Conservation (phyloP, 768 basidiomycete genomes). For the Amanita subjunquillea region DNA sequence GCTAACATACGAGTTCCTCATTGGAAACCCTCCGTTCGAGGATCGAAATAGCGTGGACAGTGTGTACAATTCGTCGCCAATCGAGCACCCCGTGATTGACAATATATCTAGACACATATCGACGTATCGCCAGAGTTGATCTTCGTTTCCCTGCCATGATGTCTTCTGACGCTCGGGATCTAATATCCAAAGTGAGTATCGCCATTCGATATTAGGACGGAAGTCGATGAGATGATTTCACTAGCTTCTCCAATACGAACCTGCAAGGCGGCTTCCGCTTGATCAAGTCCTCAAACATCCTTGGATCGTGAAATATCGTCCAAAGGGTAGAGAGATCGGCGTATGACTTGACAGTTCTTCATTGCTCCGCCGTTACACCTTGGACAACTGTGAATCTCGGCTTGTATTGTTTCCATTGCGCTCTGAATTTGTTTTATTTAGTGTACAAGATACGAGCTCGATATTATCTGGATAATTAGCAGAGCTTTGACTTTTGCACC, state of each 20-base stretch:
- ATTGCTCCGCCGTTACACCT: background rate
- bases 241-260: slow-evolving; percentile 79
- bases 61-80: slow-evolving; percentile 21
- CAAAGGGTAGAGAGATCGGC: slow-evolving; percentile 29
- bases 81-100: background rate
- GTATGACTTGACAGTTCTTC: slow-evolving; percentile 1
- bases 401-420: slow-evolving; percentile 4
- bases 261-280: slow-evolving; percentile 66
- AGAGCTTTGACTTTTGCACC: background rate
- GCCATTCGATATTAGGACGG: background rate
- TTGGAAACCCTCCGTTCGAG: slow-evolving; percentile 75
- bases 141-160: slow-evolving; percentile 52
- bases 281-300: slow-evolving; percentile 71
- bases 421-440: slow-evolving; percentile 5
- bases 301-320: slow-evolving; percentile 71
- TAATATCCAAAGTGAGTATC: slow-evolving; percentile 45
- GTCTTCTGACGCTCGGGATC: slow-evolving; percentile 55
- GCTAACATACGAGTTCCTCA: slow-evolving; percentile 91
- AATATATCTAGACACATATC: slow-evolving; percentile 63
- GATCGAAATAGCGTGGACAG: slow-evolving; percentile 70
- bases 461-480: background rate
- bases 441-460: background rate
- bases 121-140: slow-evolving; percentile 83
- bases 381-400: background rate
- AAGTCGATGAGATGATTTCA: background rate